Conservation (phyloP, 164 flowering plant species). For the Liriodendron chinense region DNA sequence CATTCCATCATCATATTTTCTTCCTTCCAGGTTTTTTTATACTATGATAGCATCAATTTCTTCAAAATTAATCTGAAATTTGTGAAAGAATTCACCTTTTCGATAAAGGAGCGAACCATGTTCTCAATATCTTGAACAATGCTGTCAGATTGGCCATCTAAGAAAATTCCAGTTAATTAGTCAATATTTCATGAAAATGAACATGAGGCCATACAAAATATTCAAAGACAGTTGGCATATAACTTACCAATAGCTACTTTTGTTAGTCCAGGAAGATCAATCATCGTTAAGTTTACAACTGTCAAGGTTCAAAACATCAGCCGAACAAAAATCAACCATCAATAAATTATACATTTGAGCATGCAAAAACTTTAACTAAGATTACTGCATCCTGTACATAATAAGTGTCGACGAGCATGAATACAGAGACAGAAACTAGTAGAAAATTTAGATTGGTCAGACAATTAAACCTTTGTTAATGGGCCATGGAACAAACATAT, state of each 20-base stretch:
- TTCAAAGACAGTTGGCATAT: background rate
- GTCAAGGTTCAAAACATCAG: constrained; percentile 21
- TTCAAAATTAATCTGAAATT: background rate
- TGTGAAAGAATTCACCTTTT: constrained; percentile 47
- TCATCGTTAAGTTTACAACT: constrained; percentile 95
- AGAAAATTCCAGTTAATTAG: constrained; percentile 7
- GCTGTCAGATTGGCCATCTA: constrained; percentile 79
- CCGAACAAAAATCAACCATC: background rate
- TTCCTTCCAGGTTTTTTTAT: background rate
- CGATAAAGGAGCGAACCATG: constrained; percentile 85
- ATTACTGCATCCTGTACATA: background rate
- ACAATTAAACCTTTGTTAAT: no score
- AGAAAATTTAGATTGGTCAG: no score
- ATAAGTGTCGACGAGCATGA: background rate
- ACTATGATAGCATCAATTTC: background rate
- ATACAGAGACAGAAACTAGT: background rate
- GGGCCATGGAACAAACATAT: no score
- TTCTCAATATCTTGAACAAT: constrained; percentile 78
- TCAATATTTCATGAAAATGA: constrained; percentile 1
- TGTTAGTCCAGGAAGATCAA: constrained; percentile 99
- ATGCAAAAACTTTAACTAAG: background rate
- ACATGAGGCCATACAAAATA: background rate
- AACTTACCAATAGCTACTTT: constrained; percentile 97
- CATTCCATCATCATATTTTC: background rate
- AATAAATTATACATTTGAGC: background rate